Conservation (phyloP, 2,329 filamentous ascomycete species). For the Fusarium sp. region DNA sequence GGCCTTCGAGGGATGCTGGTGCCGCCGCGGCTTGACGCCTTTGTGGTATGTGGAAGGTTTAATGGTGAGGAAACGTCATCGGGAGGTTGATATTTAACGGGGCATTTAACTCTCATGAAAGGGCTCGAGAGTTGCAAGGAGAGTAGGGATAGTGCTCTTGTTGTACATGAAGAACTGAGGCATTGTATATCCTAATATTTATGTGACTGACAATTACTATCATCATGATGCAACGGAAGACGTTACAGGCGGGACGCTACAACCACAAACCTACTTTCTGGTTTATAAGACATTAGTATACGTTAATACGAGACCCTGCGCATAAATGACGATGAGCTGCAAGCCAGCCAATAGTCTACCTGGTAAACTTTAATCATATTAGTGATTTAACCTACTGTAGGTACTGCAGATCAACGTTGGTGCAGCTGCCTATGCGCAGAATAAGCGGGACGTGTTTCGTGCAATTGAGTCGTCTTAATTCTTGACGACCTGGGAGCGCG, state of each 20-base stretch:
- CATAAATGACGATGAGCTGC: neutral
- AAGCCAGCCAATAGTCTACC: neutral
- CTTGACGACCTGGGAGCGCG: neutral
- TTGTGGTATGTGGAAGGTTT: neutral
- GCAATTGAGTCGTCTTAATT: neutral
- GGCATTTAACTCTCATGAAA: neutral
- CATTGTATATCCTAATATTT: neutral
- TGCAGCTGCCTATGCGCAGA: neutral
- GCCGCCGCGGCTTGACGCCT: slow-evolving; percentile 6
- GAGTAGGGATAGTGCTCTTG: neutral
- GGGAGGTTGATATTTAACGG: neutral
- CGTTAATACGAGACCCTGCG: neutral
- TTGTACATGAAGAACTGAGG: neutral
- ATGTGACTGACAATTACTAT: neutral
- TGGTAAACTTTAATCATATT: neutral
- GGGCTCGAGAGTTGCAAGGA: neutral
- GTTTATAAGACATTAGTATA: neutral
- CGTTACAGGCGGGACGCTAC: neutral
- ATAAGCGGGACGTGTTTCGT: neutral
- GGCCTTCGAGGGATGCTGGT: neutral
- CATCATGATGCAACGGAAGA: neutral
- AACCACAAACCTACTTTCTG: neutral
- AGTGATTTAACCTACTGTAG: neutral
- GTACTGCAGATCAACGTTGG: slow-evolving; percentile 2
- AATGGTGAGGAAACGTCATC: neutral